Base-by-base conservation (phyloP, 192 early-diverging fungal species). In the Coemansia biformis region DNA sequence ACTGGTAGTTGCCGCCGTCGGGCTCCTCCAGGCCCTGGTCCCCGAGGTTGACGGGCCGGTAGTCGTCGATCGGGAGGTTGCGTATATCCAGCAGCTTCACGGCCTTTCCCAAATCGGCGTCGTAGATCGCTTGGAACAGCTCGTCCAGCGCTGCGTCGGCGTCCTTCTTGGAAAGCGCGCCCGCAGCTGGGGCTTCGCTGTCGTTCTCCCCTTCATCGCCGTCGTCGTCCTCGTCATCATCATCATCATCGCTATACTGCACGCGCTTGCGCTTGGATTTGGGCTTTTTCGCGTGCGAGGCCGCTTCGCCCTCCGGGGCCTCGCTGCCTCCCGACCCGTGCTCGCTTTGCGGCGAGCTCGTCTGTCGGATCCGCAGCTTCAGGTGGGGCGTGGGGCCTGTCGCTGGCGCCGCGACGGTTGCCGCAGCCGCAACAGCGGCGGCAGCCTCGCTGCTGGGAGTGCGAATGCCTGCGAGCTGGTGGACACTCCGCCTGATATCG, bases 1-100 rank as follows among this genome's bases (percentile, higher is more conserved):
- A 96, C 5, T 83, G 90, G 48, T 86, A 91, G 2, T 69, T 54
- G 35, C 69, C 75, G 21, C 80, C 81, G 56, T 78, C 78, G 17
- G 67, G 45, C 18, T 68, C 73, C 2, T 67, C 59, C 11, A 49
- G 51, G 28, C 57, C 54, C 15, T 76, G 61, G 3, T 74, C 63
- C 58, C 78, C 79, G 38, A 75, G 51, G 13, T 54, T 44, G 8
- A 75, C 59, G 40, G 48, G 57, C 38, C 66, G 59, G 24, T 68
- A 54, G 12, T 48, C 59, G 36, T 75, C 56, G 48, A 75, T 48
- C 2, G 57, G 52, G 7, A 75, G 47, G 30, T 57, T 64, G 1
- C 54, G 55, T 0, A 58, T 54, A 3, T 69, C 57, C 5, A 69
- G 57, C 23, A 76, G 33, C 22, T 46, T 59, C 17, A 59, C 43